These are phyloP conservation scores for Aethionema arabicum DNA, from an alignment of 345 rosid genomes.

Conservation along the genomic window DNA sequence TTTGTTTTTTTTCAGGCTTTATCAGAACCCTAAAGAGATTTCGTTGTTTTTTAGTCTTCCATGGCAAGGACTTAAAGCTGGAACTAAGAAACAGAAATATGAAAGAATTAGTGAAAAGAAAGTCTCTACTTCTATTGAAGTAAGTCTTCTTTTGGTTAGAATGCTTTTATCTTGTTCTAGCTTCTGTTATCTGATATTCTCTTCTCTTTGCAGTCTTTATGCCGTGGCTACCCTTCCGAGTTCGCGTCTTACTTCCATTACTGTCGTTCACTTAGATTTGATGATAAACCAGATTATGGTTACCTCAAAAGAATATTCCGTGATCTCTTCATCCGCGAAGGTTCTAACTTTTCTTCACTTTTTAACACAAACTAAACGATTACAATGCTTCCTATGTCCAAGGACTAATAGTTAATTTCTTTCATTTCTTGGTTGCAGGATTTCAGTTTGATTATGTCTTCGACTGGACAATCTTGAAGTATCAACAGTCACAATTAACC, in stretches of 20 bases:
- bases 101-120: conserved; percentile 98
- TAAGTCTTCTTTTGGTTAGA: conserved; percentile 20
- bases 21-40: neutral
- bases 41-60: conserved; percentile 62
- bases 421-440: conserved; percentile 45
- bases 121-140: conserved; percentile 83
- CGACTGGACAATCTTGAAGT: conserved; percentile 98
- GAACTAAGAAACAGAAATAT: conserved; percentile 95
- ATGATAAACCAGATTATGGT: conserved; percentile 93
- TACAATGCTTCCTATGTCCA: neutral
- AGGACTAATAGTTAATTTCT: no score
- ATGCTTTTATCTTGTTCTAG: conserved; percentile 1
- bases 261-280: conserved; percentile 89
- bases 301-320: conserved; percentile 92
- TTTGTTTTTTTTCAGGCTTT: conserved; percentile 8
- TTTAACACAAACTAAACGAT: neutral
- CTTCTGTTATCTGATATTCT: neutral
- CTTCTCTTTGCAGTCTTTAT: conserved; percentile 59
- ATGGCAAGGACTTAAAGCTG: conserved; percentile 99
- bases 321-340: conserved; percentile 95
- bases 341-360: conserved; percentile 31
- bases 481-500: conserved; percentile 88
- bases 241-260: conserved; percentile 97
- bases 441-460: conserved; percentile 95
- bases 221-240: conserved; percentile 96